phyloP scores from a whole-genome alignment of 2,329 filamentous ascomycete genomes.

The Tolypocladium tundrense region DNA sequence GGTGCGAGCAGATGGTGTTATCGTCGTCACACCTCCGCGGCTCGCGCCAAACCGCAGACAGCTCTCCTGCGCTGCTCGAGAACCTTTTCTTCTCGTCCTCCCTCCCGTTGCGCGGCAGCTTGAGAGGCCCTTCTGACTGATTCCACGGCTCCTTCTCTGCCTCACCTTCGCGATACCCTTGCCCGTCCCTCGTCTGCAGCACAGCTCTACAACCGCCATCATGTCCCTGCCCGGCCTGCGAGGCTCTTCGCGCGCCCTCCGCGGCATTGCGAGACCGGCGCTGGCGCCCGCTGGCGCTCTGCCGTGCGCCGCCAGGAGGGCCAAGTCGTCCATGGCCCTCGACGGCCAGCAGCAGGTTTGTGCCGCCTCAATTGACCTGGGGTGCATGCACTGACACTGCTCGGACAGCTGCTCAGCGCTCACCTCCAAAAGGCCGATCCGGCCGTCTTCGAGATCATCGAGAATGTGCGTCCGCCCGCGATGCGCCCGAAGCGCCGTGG shows the following conservation, averaged over 20 bases:
- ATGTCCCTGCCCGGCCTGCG: slow-evolving; percentile 40
- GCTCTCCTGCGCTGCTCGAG: not conserved
- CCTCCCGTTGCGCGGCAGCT: not conserved
- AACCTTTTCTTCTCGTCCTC: not conserved
- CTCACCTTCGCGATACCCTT: not conserved
- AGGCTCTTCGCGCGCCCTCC: slow-evolving; percentile 37
- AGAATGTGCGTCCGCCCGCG: slow-evolving; percentile 53
- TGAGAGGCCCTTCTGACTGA: not conserved
- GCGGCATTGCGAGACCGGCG: slow-evolving; percentile 25
- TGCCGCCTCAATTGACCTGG: slow-evolving; percentile 1
- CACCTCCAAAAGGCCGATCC: slow-evolving; percentile 79
- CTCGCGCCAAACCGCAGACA: not conserved
- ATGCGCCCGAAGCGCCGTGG: not conserved
- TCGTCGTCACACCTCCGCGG: not conserved
- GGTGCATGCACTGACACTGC: slow-evolving; percentile 9
- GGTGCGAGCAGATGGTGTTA: not conserved
- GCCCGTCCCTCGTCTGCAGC: not conserved
- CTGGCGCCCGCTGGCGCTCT: slow-evolving; percentile 9
- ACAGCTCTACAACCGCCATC: slow-evolving; percentile 1
- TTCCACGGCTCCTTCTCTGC: not conserved
- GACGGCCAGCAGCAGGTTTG: slow-evolving; percentile 52
- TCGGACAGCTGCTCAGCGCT: slow-evolving; percentile 63
- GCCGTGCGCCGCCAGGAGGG: slow-evolving; percentile 20
- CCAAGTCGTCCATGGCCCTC: slow-evolving; percentile 34
- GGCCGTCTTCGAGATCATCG: slow-evolving; percentile 76